phyloP scores from a whole-genome alignment of 2,329 filamentous ascomycete species.

The Harringtonia lauricola region DNA sequence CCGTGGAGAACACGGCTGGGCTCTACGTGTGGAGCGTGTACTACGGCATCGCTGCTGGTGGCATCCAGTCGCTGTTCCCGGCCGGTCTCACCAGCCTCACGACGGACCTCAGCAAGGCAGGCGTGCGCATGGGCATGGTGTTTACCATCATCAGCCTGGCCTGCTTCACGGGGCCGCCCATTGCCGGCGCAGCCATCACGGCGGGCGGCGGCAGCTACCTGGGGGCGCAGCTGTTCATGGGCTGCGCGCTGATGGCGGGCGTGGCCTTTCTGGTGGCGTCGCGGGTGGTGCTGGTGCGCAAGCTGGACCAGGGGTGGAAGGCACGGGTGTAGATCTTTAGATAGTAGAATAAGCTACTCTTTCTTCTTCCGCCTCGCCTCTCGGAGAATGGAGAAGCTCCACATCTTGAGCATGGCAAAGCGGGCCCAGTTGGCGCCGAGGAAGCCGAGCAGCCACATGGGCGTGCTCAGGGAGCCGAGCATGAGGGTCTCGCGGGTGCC shows the following conservation, averaged over 20 bases:
- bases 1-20: slow-evolving; percentile 33
- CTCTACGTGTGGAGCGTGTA: slow-evolving; percentile 52
- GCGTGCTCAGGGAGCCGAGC: slow-evolving; percentile 7
- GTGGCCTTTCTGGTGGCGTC: slow-evolving; percentile 26
- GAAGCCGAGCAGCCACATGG: slow-evolving; percentile 12
- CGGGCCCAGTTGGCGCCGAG: slow-evolving; percentile 10
- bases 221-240: slow-evolving; percentile 39
- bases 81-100: slow-evolving; percentile 46
- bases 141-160: slow-evolving; percentile 45
- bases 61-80: slow-evolving; percentile 56
- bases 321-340: background rate
- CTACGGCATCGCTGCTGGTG: slow-evolving; percentile 54
- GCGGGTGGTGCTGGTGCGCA: slow-evolving; percentile 26
- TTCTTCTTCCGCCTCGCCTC: slow-evolving; percentile 28
- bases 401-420: slow-evolving; percentile 8
- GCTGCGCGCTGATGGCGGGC: slow-evolving; percentile 29
- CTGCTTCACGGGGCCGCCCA: slow-evolving; percentile 39
- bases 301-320: slow-evolving; percentile 24
- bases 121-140: slow-evolving; percentile 46
- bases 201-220: slow-evolving; percentile 27
- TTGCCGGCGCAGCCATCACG: slow-evolving; percentile 37
- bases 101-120: slow-evolving; percentile 37
- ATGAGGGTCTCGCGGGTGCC: slow-evolving; percentile 12
- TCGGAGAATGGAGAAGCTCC: slow-evolving; percentile 6
- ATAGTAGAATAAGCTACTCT: too few species aligned